Evolutionary conservation across 1,139 yeast species (phyloP).

Genomic region (Suhomyces bolitotheri): DNA sequence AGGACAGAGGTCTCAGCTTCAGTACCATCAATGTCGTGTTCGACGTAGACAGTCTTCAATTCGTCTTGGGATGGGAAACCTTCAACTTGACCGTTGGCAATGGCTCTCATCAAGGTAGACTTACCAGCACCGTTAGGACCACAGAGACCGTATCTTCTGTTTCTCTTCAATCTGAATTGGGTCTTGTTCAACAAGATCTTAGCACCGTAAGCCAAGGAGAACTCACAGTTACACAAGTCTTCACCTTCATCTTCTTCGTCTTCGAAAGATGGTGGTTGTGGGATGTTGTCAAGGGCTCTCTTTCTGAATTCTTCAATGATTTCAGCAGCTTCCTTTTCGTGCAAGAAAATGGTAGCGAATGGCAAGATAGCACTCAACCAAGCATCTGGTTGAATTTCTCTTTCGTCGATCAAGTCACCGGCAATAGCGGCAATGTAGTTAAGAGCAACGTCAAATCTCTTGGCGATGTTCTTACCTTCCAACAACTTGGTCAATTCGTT

Average conservation of each 20-base stretch:
- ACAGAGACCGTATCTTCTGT: constrained; percentile 99
- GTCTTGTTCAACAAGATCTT: constrained; percentile 99
- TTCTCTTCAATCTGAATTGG: constrained; percentile 98
- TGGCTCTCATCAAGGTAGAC: constrained; percentile 99
- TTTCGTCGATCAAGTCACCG: constrained; percentile 98
- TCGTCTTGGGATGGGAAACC: constrained; percentile 99
- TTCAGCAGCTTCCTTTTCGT: constrained; percentile 88
- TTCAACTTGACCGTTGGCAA: constrained; percentile 99
- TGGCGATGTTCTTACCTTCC: constrained; percentile 65
- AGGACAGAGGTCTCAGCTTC: constrained; percentile 93
- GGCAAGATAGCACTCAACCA: constrained; percentile 90
- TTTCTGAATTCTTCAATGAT: constrained; percentile 93
- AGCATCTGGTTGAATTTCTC: constrained; percentile 87
- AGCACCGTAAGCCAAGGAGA: constrained; percentile 99
- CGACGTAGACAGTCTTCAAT: constrained; percentile 98
- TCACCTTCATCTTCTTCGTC: constrained; percentile 99
- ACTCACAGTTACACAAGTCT: constrained; percentile 99
- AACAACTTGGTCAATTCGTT: constrained; percentile 76
- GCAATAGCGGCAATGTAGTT: constrained; percentile 92
- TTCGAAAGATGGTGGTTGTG: constrained; percentile 91
- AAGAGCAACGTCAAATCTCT: constrained; percentile 76
- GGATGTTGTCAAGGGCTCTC: constrained; percentile 96
- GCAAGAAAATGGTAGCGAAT: constrained; percentile 93
- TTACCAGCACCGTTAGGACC: constrained; percentile 99
- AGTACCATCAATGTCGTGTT: constrained; percentile 98